phyloP scores from a whole-genome alignment of 2,329 filamentous ascomycete genomes.

The Neurospora sp. region DNA sequence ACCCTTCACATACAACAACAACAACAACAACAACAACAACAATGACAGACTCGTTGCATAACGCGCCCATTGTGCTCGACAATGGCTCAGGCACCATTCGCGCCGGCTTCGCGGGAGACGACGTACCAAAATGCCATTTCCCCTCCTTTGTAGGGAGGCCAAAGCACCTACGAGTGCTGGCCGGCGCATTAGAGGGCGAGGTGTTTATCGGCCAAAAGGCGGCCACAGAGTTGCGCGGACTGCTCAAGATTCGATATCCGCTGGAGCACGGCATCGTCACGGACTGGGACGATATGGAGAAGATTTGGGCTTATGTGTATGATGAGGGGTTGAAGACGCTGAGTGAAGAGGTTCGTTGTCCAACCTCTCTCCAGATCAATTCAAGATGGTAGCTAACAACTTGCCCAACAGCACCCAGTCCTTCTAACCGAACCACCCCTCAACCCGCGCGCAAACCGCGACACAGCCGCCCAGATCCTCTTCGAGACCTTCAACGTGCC shows the following conservation, averaged over 20 bases:
- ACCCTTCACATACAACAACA: neutral
- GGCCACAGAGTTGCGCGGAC: slow-evolving; percentile 78
- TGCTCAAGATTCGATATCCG: slow-evolving; percentile 93
- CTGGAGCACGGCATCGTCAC: slow-evolving; percentile 97
- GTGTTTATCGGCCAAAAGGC: slow-evolving; percentile 89
- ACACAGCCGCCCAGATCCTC: slow-evolving; percentile 91
- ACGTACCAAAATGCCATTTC: slow-evolving; percentile 93
- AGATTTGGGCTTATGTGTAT: slow-evolving; percentile 98
- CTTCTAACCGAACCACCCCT: slow-evolving; percentile 91
- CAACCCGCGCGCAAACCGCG: slow-evolving; percentile 90
- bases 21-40: slow-evolving; percentile 17
- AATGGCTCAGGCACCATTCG: slow-evolving; percentile 97
- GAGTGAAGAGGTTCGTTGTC: slow-evolving; percentile 71
- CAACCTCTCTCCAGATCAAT: neutral
- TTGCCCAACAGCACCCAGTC: slow-evolving; percentile 64
- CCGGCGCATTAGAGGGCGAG: slow-evolving; percentile 93
- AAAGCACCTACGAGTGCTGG: slow-evolving; percentile 88
- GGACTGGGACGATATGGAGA: slow-evolving; percentile 99
- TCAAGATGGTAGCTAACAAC: neutral
- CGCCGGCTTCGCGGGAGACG: slow-evolving; percentile 92
- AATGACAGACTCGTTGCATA: slow-evolving; percentile 69
- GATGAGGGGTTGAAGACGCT: slow-evolving; percentile 91
- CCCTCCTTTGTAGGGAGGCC: slow-evolving; percentile 94
- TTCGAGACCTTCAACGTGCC: slow-evolving; percentile 99
- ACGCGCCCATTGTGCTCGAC: slow-evolving; percentile 96